Conservation (phyloP, 177 flowering plant genomes). For the Telopea speciosissima region DNA sequence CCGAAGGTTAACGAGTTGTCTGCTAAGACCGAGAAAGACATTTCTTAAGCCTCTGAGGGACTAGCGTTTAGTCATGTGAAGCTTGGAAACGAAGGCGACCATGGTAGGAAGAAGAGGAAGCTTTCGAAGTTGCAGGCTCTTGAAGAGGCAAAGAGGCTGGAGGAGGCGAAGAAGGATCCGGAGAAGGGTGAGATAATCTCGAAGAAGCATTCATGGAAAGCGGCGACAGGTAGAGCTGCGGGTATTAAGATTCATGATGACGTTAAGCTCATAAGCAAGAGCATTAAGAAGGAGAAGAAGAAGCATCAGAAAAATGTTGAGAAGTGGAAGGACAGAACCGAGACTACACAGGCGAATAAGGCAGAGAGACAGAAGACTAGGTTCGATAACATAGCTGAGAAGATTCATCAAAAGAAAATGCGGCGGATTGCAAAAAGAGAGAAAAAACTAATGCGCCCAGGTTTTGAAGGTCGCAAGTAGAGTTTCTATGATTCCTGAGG, state of each 20-base stretch:
- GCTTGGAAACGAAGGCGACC: too few species aligned
- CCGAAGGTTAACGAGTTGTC: too few species aligned
- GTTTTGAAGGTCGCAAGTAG: conserved; percentile 80
- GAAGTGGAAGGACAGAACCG: conserved; percentile 75
- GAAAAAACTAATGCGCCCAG: conserved; percentile 87
- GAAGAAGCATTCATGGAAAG: conserved; percentile 62
- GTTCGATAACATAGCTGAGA: conserved; percentile 47
- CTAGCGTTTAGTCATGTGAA: too few species aligned
- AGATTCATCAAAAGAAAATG: conserved; percentile 60
- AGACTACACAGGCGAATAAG: conserved; percentile 39
- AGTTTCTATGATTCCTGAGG: conserved; percentile 17
- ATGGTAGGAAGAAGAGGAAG: too few species aligned
- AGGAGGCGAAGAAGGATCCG: conserved; percentile 69
- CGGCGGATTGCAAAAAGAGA: conserved; percentile 73
- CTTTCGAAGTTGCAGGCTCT: conserved; percentile 19
- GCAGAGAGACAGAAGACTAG: conserved; percentile 60
- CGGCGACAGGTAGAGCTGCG: conserved; percentile 67
- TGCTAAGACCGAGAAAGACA: too few species aligned
- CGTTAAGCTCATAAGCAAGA: conserved; percentile 56
- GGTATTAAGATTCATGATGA: conserved; percentile 85
- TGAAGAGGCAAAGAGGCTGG: conserved; percentile 49
- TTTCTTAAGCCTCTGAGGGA: too few species aligned
- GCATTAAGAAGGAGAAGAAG: conserved; percentile 76
- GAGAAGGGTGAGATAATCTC: conserved; percentile 46
- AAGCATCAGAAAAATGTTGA: conserved; percentile 56